Evolutionary conservation across 2,329 filamentous ascomycete species (phyloP).

Genomic region (Fusarium xyrophilum): DNA sequence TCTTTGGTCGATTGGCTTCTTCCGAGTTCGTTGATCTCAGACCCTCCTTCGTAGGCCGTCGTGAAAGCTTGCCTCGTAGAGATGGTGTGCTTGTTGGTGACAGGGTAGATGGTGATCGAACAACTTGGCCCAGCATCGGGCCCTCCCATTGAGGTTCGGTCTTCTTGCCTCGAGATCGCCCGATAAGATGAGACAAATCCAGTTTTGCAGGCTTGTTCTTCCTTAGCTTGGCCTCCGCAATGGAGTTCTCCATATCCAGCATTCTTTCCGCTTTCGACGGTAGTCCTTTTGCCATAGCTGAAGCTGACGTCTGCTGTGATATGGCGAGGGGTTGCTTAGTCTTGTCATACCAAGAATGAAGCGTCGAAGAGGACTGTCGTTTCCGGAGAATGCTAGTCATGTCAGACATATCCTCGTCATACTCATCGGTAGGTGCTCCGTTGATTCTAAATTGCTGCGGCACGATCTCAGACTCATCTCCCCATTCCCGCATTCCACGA

Average conservation of each 20-base stretch:
- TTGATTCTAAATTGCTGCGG: conserved; percentile 34
- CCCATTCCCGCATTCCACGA: conserved; percentile 35
- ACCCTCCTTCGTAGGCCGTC: conserved; percentile 49
- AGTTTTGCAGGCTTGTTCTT: conserved; percentile 57
- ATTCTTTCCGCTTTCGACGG: conserved; percentile 56
- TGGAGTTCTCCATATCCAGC: conserved; percentile 53
- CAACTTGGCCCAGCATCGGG: conserved; percentile 48
- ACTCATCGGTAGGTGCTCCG: conserved; percentile 28
- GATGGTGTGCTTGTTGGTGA: conserved; percentile 47
- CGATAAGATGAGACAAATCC: conserved; percentile 56
- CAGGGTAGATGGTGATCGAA: conserved; percentile 53
- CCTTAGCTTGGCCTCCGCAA: conserved; percentile 35
- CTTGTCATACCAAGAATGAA: conserved; percentile 64
- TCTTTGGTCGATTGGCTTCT: conserved; percentile 34
- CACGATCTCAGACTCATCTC: conserved; percentile 40
- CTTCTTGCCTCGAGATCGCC: conserved; percentile 42
- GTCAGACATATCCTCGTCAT: conserved; percentile 48
- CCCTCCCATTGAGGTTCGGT: conserved; percentile 45
- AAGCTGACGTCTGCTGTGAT: conserved; percentile 65
- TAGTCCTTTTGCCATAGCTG: conserved; percentile 63
- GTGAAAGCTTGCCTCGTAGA: conserved; percentile 44
- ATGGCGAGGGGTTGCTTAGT: conserved; percentile 62
- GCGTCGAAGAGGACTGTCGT: conserved; percentile 61
- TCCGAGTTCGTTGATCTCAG: conserved; percentile 38
- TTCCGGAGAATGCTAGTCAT: conserved; percentile 54